Evolutionary conservation across 2,329 filamentous ascomycete species (phyloP), one percentile per base, ranked within the genome.

Genomic region (Diaporthe eres): DNA sequence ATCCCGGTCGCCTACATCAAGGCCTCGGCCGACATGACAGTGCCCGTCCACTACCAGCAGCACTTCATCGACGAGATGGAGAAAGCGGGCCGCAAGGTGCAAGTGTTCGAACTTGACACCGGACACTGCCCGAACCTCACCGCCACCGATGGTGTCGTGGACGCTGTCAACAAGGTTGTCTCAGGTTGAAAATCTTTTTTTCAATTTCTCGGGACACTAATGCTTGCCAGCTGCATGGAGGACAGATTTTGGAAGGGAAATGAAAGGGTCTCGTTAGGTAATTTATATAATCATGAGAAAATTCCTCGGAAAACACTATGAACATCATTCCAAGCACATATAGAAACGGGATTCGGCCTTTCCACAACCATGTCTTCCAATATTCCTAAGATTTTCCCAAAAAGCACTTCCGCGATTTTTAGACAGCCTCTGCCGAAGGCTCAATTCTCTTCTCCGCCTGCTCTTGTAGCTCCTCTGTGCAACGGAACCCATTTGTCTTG

Each of bases 101-200:
- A 72, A 31, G 47, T 47, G 1, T 60, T 72, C 22, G 57, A 63
- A 7, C 28, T 72, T 4, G 57, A 47, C 3, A 51, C 71, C 22
- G 71, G 71, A 2, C 71, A 72, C 47, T 58, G 42, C 47, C 71
- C 55, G 1, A 31, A 72, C n/a, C 8, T 61, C 17, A 72, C 71
- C 4, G 55, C 39, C 17, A 51, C 44, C 4, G 25, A 42, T 6
- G 31, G 13, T 4, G 55, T 63, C 13, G 57, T 72, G 28, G 57
- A 63, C 5, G 34, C 47, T 25, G 42, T 63, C 28, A 53, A 63
- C 42, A 63, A 72, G 39, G 44, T 53, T 15, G 9, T 70, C 17
- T 51, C 65, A 4, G 39, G 22, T n/a, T 65, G 37, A 65, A 4
- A 17, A 31, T 25, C 3, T 1, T 55, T 31, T 22, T 22, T n/a